Evolutionary conservation across 163 green algal species (phyloP).

Genomic region (Coccomyxa subellipsoidea): DNA sequence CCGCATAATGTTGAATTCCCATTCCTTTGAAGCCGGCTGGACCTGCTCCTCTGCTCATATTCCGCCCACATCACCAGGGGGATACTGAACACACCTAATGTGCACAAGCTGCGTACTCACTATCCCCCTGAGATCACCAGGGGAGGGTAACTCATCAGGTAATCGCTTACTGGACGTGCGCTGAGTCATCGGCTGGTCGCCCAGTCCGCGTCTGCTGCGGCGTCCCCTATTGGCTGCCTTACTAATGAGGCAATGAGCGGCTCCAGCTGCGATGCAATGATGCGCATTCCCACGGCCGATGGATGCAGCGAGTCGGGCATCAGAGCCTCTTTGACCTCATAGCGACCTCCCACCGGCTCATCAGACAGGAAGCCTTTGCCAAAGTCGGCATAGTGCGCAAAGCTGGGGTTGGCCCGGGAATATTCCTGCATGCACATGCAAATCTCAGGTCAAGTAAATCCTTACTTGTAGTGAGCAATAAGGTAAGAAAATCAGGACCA

Average conservation of each 20-base stretch:
- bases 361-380: not conserved
- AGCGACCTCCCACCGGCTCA: not conserved
- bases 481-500: not conserved
- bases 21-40: no score
- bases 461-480: no score
- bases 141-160: no score
- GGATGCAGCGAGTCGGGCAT: conserved; percentile 25
- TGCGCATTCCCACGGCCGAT: conserved; percentile 14
- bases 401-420: not conserved
- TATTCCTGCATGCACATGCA: not conserved
- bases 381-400: not conserved
- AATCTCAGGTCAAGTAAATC: not conserved
- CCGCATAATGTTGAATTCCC: no score
- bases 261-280: conserved; percentile 12
- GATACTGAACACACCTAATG: no score
- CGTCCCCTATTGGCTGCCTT: not conserved
- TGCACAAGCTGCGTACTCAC: no score
- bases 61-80: no score
- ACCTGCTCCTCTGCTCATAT: no score
- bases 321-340: conserved; percentile 2
- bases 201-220: not conserved
- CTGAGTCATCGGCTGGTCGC: not conserved
- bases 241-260: not conserved
- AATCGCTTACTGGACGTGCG: no score
- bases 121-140: no score